Evolutionary conservation across 2,329 filamentous ascomycete species (phyloP), one percentile per base, ranked within the genome.

Genomic region (Xylariales sp.): DNA sequence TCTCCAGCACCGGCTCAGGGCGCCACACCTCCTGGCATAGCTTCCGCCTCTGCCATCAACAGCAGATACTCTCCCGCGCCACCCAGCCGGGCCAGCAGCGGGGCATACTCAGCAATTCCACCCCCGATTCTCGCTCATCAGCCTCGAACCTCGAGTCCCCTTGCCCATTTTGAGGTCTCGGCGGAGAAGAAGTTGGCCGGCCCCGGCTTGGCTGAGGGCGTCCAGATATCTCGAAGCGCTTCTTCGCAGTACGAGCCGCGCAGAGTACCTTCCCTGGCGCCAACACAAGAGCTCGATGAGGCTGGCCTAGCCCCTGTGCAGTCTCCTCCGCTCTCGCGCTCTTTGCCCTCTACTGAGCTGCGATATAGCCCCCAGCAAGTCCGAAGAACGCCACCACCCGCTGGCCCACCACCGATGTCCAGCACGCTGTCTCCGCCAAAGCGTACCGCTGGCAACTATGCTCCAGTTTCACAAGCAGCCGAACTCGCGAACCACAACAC

Each of bases 121-220:
- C 66, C 71, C 18, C 62, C 74, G 12, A 57, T 68, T 25, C 61
- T 81, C 28, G 64, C 76, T 32, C 77, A 83, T 50, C 70, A 78
- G 44, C 79, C 80, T 7, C 67, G 80, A 45, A 83, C 80, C 2
- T 83, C 79, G 2, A 84, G 80, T 46, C 80, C 80, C 1, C 57
- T 83, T 41, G 79, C 79, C 5, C 77, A 83, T 48, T 82, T 80
- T 41, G 79, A 83, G 53, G 66, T 69, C 10, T 67, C 65, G 6
- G 65, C 60, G 6, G 55, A 57, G 33, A 46, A 55, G 27, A 56
- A 50, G 45, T 52, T 50, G 32, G 48, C 12, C 15, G 52, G 43
- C 27, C 50, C 56, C 5, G 41, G 42, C 6, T 63, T 66, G 40
- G 59, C 57, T 5, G 72, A 76, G n/a, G 46, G 45, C 13, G 44